Conservation (phyloP, 345 rosid species). For the Excoecaria cochinchinensis region DNA sequence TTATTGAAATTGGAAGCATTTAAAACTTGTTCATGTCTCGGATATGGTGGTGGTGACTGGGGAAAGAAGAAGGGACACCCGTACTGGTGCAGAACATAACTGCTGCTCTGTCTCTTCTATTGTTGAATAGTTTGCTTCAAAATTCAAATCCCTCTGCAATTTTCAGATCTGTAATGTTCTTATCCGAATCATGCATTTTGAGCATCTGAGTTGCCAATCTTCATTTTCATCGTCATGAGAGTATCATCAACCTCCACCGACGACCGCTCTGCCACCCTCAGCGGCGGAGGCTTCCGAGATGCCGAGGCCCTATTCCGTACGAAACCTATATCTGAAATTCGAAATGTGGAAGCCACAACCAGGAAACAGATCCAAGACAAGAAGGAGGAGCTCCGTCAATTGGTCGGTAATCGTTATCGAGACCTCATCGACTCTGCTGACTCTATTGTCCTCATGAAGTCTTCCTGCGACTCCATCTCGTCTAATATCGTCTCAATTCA, state of each 20-base stretch:
- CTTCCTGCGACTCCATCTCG: slow-evolving; percentile 69
- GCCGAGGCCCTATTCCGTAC: slow-evolving; percentile 84
- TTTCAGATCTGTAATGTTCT: neutral
- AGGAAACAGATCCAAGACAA: slow-evolving; percentile 81
- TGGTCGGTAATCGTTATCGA: slow-evolving; percentile 85
- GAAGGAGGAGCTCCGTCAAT: slow-evolving; percentile 91
- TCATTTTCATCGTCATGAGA: slow-evolving; percentile 33
- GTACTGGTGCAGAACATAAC: too few relatives aligned
- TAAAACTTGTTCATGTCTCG: too few relatives aligned
- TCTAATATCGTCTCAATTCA: slow-evolving; percentile 66
- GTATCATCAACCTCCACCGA: slow-evolving; percentile 38
- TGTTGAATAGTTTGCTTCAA: too few relatives aligned
- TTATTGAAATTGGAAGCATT: too few relatives aligned
- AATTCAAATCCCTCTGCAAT: too few relatives aligned
- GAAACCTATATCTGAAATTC: slow-evolving; percentile 74
- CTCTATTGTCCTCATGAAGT: slow-evolving; percentile 85
- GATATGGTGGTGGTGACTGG: too few relatives aligned
- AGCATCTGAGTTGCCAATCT: neutral
- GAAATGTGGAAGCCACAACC: slow-evolving; percentile 66
- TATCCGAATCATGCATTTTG: neutral
- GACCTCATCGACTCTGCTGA: slow-evolving; percentile 97
- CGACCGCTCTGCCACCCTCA: slow-evolving; percentile 37
- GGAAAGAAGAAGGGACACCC: too few relatives aligned
- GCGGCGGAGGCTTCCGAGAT: slow-evolving; percentile 63
- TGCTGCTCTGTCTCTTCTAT: too few relatives aligned